A percentile compares a stretch with the other conserved stretches of the same genome.
These are phyloP conservation scores for Hypoxylon trugodes DNA, from an alignment of 495 filamentous ascomycete genomes.

Conservation along the genomic window DNA sequence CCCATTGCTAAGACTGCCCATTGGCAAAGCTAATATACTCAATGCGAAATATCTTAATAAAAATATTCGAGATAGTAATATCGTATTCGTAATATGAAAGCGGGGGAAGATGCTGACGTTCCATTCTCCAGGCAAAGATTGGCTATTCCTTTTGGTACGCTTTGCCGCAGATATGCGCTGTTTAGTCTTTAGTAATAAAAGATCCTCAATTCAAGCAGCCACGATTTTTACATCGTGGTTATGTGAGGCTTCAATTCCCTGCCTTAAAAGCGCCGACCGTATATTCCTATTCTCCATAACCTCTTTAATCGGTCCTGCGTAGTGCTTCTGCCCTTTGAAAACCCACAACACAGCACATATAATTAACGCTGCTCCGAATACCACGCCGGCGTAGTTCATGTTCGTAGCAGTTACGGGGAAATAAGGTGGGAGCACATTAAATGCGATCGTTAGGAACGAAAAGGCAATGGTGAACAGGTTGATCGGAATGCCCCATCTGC, in stretches of 20 bases:
- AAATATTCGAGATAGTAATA: no score
- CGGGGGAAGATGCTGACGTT: no score
- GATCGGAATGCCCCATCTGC: constrained; percentile 56
- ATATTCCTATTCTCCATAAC: constrained; percentile 17
- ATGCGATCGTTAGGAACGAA: constrained; percentile 43
- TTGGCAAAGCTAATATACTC: no score
- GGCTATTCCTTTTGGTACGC: no score
- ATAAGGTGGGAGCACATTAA: constrained; percentile 49
- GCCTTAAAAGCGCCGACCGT: constrained; percentile 10
- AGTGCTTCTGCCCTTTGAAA: constrained; percentile 43
- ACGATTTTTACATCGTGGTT: neutral
- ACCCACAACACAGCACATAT: constrained; percentile 47
- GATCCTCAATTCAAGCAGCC: no score
- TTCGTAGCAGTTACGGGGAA: constrained; percentile 49
- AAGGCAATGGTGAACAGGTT: constrained; percentile 55
- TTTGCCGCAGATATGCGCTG: no score
- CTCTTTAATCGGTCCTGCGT: constrained; percentile 23
- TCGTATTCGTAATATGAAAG: no score
- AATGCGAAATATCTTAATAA: no score
- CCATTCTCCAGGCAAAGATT: no score
- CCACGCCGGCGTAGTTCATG: constrained; percentile 58
- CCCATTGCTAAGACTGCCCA: no score
- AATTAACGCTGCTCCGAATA: constrained; percentile 45
- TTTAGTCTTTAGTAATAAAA: no score
- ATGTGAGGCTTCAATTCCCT: neutral